Evolutionary conservation across 2,329 filamentous ascomycete species (phyloP).

Genomic region (Colletotrichum incanum): DNA sequence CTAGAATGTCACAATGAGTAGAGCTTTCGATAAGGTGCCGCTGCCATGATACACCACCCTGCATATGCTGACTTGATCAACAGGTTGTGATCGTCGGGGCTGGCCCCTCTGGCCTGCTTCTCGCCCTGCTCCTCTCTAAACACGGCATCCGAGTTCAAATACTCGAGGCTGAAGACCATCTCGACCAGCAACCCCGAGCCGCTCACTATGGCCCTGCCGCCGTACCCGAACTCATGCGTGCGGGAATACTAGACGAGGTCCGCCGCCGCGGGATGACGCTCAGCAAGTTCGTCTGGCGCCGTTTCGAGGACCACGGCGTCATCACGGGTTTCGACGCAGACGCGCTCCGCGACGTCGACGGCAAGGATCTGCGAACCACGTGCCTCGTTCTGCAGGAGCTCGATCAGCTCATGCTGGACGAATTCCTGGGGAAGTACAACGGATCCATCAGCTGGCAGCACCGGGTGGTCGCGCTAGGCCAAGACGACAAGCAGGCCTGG

Average conservation of each 20-base stretch:
- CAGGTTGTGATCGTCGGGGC: slow-evolving; percentile 62
- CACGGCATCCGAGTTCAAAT: slow-evolving; percentile 67
- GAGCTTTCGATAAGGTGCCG: slow-evolving; percentile 31
- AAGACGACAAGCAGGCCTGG: slow-evolving; percentile 63
- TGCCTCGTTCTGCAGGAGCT: slow-evolving; percentile 61
- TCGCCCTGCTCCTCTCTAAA: slow-evolving; percentile 68
- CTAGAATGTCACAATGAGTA: slow-evolving; percentile 3
- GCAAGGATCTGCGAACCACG: slow-evolving; percentile 57
- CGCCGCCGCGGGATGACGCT: slow-evolving; percentile 56
- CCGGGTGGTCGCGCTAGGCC: slow-evolving; percentile 61
- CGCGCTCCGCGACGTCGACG: slow-evolving; percentile 55
- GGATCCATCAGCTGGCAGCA: slow-evolving; percentile 62
- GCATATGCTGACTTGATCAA: neutral
- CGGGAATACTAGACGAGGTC: slow-evolving; percentile 68
- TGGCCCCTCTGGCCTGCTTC: slow-evolving; percentile 65
- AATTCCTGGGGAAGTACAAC: slow-evolving; percentile 53
- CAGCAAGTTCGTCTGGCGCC: slow-evolving; percentile 58
- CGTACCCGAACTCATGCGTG: slow-evolving; percentile 71
- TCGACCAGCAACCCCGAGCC: slow-evolving; percentile 74
- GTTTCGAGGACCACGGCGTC: slow-evolving; percentile 51
- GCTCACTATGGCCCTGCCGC: slow-evolving; percentile 74
- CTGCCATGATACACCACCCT: neutral
- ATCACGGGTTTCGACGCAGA: slow-evolving; percentile 56
- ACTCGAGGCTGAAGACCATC: slow-evolving; percentile 67
- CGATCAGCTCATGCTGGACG: slow-evolving; percentile 60